Conservation (phyloP, 139 green algal genomes). For the Tetradesmus lagerheimii region DNA sequence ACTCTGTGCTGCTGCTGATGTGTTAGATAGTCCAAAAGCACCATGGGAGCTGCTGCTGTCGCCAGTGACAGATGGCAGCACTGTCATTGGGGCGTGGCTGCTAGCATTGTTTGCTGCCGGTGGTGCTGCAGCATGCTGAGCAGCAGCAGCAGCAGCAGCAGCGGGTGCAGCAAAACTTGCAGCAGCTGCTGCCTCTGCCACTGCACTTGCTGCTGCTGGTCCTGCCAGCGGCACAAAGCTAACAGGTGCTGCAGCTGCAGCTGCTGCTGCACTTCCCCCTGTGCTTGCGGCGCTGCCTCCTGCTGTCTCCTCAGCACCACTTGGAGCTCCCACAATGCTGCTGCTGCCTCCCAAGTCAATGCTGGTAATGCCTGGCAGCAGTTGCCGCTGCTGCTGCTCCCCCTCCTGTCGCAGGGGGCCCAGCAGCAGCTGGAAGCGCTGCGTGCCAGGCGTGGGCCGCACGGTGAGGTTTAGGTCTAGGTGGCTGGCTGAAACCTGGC, state of each 20-base stretch:
- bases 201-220: not conserved
- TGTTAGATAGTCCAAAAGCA: not conserved
- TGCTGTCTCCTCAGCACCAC: not conserved
- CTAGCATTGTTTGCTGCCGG: not conserved
- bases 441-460: not conserved
- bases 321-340: not conserved
- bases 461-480: constrained; percentile 30
- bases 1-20: not conserved
- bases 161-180: not conserved
- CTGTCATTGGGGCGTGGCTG: not conserved
- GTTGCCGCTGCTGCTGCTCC: constrained; percentile 17
- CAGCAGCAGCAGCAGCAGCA: not conserved
- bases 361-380: not conserved
- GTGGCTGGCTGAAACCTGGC: constrained; percentile 39
- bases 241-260: not conserved
- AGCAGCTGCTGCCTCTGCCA: not conserved
- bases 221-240: not conserved
- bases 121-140: not conserved
- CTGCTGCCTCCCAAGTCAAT: not conserved
- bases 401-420: constrained; percentile 6
- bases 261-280: not conserved
- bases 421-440: constrained; percentile 42
- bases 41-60: constrained; percentile 13
- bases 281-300: not conserved
- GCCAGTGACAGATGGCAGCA: not conserved